Base-by-base conservation (phyloP, 2,329 filamentous ascomycete species). In the Eurotiales sp. region DNA sequence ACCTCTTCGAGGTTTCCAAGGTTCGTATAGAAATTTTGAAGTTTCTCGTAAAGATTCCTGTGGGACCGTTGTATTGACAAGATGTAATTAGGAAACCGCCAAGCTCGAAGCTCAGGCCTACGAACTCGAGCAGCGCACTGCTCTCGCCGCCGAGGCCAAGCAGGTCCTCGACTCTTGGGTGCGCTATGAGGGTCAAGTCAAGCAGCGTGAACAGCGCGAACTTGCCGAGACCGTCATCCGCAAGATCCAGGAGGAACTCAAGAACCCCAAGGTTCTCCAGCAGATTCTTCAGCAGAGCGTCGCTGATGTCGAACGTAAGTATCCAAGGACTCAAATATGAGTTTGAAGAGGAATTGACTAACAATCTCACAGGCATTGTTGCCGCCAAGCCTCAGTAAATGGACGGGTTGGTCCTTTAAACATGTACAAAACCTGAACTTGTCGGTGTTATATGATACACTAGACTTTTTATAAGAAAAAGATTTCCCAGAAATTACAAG, bases 171-270 rank as follows among this genome's bases (percentile, higher is more conserved):
- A 99, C 74, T 96, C 90, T 53, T 99, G 93, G 95, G 91, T 97
- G 59, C 88, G 93, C 72, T 99, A 99, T 76, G 93, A 99, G 81
- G 80, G 88, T 65, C 93, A 97, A 81, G 91, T 99, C 70, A 99
- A 97, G 88, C 87, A 92, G 80, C 87, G 93, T 73, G 90, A 99
- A 81, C 93, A 99, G 83, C 86, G 82, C 76, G 93, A 99, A 82
- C 84, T 99, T 61, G 90, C 93, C 59, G 85, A 95, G 71, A 84
- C 78, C 73, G 81, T 99, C 75, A 97, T 99, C 68, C 84, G 87
- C 80, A 99, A 96, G 85, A 93, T 97, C 71, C 86, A 88, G 76
- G 97, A 97, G 85, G 92, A 97, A 82, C 85, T 99, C 54, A 89
- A 96, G 83, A 96, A 88, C 83, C 93, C 95, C 73, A 97, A 91